A percentile compares a stretch with the other conserved stretches of the same genome.
These are phyloP conservation scores for Colletotrichum sp. DNA, from an alignment of 2,329 filamentous ascomycete species.

Conservation along the genomic window DNA sequence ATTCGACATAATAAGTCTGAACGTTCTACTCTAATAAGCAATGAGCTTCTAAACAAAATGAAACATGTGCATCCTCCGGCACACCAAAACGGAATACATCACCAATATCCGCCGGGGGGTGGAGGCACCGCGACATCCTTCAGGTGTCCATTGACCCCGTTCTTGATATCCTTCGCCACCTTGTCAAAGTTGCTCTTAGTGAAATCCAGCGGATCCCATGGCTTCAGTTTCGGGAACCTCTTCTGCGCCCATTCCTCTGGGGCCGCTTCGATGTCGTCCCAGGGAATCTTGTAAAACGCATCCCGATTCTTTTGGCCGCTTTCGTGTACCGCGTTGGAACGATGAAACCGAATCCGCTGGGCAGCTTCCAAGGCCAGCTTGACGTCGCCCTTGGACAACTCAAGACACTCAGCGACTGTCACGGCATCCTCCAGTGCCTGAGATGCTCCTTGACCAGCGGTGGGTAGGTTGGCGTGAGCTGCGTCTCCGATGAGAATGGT, in stretches of 20 bases:
- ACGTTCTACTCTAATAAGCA: not conserved
- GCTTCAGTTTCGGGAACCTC: not conserved
- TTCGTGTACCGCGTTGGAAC: conserved; percentile 25
- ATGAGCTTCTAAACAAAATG: not conserved
- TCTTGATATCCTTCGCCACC: not conserved
- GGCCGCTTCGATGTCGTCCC: not conserved
- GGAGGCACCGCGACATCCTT: not conserved
- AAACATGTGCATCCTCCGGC: not conserved
- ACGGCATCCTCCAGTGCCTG: not conserved
- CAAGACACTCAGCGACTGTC: not conserved
- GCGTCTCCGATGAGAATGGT: not conserved
- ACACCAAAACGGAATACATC: not conserved
- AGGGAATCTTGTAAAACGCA: not conserved
- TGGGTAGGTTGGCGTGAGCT: not conserved
- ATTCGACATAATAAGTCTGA: not conserved
- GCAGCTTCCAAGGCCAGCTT: conserved; percentile 46
- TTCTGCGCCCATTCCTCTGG: not conserved
- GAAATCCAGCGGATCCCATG: not conserved
- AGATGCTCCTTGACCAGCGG: not conserved
- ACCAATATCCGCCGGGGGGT: not conserved
- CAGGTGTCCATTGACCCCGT: not conserved
- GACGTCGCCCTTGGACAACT: conserved; percentile 27
- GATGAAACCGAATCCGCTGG: conserved; percentile 50
- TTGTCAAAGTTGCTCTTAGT: not conserved
- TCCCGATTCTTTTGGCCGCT: not conserved